Evolutionary conservation across 2,329 filamentous ascomycete species (phyloP), one percentile per base, ranked within the genome.

Genomic region (Aspergillus fischeri): DNA sequence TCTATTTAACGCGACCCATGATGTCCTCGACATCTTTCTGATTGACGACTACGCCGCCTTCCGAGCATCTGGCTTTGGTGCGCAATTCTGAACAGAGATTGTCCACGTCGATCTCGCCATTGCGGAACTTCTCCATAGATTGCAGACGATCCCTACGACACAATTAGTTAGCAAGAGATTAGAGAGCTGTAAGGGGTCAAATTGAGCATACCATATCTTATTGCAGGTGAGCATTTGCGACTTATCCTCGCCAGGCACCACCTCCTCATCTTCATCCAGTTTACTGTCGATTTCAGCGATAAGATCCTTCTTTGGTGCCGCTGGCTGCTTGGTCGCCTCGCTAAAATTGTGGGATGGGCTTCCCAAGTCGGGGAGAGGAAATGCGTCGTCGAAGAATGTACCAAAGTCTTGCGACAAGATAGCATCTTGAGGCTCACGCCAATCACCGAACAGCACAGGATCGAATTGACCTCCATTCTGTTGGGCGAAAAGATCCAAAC

Each of bases 51-150:
- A 95, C 91, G 17, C 94, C 93, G 20, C 83, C 88, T 65, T 96
- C 78, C 0, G 92, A 96, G 74, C 94, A 99, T 71, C 93, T 94
- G 57, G 94, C 94, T 78, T 99, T 99, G 73, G 92, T 90, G 63
- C 93, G 90, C 14, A 99, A 84, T 71, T 99, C 92, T 4, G 89
- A 89, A 77, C 94, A 99, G 25, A 99, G 83, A 35, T 88, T 87
- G 70, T 99, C 94, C 51, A 99, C 88, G 65, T 99, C 94, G 63
- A 97, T 91, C 65, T 95, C 92, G 65, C 92, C 92, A 57, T 85
- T 90, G 70, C 92, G 89, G 65, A 96, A 94, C 72, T 89, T 92
- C 59, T 91, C 87, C 73, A 92, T 95, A 38, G 83, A 85, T 77
- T 95, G 91, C 24, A 97, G 77, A 76, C 91, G 91, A 75, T 96